phyloP scores from a whole-genome alignment of 805 yeast genomes.

The Candida ponderosae region DNA sequence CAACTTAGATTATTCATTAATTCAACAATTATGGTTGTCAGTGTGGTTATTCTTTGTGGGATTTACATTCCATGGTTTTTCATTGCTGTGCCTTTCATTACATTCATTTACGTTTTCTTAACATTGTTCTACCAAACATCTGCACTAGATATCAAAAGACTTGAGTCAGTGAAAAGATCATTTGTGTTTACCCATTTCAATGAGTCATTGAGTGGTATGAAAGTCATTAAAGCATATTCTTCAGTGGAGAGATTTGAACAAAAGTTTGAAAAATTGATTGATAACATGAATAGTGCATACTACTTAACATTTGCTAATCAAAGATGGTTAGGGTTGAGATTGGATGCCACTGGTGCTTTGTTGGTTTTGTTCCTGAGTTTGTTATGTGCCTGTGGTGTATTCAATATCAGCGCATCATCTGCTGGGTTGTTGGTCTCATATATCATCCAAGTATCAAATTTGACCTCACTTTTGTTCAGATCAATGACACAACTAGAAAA shows the following conservation, averaged over 20 bases:
- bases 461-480: conserved; percentile 53
- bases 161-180: conserved; percentile 68
- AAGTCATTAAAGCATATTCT: conserved; percentile 56
- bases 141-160: conserved; percentile 67
- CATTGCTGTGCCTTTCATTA: conserved; percentile 49
- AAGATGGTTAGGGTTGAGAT: conserved; percentile 62
- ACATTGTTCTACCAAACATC: conserved; percentile 59
- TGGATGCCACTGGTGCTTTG: conserved; percentile 45
- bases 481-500: conserved; percentile 60
- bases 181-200: conserved; percentile 65
- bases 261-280: conserved; percentile 38
- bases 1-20: conserved; percentile 53
- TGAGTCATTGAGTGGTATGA: conserved; percentile 63
- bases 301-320: conserved; percentile 56
- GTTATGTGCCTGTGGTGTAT: conserved; percentile 54
- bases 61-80: conserved; percentile 75
- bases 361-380: conserved; percentile 50
- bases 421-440: conserved; percentile 68
- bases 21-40: conserved; percentile 44
- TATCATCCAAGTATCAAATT: conserved; percentile 44
- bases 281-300: conserved; percentile 62
- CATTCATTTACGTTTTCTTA: conserved; percentile 32
- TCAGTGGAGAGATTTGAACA: conserved; percentile 36
- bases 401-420: conserved; percentile 51
- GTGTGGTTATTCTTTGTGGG: conserved; percentile 57